Evolutionary conservation across 192 early-diverging fungal genomes (phyloP).

Genomic region (Martensiomyces pterosporus): DNA sequence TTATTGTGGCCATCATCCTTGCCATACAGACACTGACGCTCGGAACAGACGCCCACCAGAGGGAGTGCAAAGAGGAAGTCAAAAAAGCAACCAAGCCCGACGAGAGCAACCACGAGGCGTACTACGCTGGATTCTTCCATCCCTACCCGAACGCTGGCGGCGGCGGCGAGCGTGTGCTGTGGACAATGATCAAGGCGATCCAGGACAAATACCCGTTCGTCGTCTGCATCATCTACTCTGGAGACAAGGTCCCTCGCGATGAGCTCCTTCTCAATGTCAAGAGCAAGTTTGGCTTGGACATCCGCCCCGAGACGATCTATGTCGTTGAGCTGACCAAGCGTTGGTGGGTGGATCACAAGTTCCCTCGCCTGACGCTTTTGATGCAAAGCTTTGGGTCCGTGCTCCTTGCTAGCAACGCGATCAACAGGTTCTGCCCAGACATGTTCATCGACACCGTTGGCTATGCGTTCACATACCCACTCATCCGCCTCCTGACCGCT

Average conservation of each 20-base stretch:
- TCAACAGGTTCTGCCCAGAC: conserved; percentile 65
- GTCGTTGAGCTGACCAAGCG: conserved; percentile 66
- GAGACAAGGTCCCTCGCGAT: conserved; percentile 56
- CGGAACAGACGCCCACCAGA: conserved; percentile 29
- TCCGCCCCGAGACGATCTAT: conserved; percentile 53
- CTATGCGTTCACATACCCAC: conserved; percentile 89
- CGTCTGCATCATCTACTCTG: conserved; percentile 77
- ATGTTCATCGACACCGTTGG: conserved; percentile 92
- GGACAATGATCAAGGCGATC: conserved; percentile 81
- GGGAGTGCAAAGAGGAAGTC: not conserved
- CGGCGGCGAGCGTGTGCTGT: conserved; percentile 95
- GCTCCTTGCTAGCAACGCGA: conserved; percentile 69
- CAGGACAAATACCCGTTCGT: conserved; percentile 65
- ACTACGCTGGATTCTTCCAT: conserved; percentile 84
- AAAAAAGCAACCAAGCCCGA: conserved; percentile 16
- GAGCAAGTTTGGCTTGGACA: conserved; percentile 65
- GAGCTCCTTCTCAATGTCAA: conserved; percentile 52
- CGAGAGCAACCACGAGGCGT: conserved; percentile 32
- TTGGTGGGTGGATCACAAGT: conserved; percentile 65
- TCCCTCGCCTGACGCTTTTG: conserved; percentile 77
- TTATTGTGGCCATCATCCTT: conserved; percentile 6
- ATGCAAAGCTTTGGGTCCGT: conserved; percentile 83
- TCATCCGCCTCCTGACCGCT: conserved; percentile 59
- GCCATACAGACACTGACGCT: conserved; percentile 23
- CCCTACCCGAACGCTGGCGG: conserved; percentile 91